Conservation (phyloP, 148 eudicot genomes). For the Vaccinium darrowii region DNA sequence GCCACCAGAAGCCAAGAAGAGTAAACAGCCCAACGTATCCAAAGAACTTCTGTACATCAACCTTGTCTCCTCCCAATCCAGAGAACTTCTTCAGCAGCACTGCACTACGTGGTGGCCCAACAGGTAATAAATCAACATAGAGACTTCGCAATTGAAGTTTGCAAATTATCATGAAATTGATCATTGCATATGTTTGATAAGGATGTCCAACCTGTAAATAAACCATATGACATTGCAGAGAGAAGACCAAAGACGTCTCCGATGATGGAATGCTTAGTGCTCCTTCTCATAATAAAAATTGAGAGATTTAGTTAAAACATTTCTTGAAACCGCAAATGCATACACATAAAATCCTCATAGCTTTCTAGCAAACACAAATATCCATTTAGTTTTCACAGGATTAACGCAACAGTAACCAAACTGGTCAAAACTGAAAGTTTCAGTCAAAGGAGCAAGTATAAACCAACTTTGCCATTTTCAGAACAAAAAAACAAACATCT, state of each 20-base stretch:
- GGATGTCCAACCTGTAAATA: constrained; percentile 32
- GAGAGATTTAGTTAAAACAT: background rate
- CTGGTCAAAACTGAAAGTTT: background rate
- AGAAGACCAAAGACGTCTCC: constrained; percentile 43
- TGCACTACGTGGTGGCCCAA: constrained; percentile 19
- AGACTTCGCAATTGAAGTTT: background rate
- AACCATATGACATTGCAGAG: constrained; percentile 37
- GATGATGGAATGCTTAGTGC: constrained; percentile 32
- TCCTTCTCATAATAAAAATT: constrained; percentile 16
- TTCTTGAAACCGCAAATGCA: background rate
- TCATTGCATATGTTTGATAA: background rate
- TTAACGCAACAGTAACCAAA: background rate
- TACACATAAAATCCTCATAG: background rate
- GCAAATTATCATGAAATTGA: background rate
- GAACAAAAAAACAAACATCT: background rate
- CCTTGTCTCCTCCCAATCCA: constrained; percentile 38
- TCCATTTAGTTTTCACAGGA: background rate
- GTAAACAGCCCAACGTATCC: constrained; percentile 41
- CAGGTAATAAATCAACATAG: background rate
- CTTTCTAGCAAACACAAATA: background rate
- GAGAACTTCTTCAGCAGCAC: constrained; percentile 42
- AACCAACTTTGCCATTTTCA: background rate
- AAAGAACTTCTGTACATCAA: constrained; percentile 40
- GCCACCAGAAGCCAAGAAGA: constrained; percentile 50
- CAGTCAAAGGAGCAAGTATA: background rate